Evolutionary conservation across 2,329 filamentous ascomycete species (phyloP).

Genomic region (Verticillium longisporum): DNA sequence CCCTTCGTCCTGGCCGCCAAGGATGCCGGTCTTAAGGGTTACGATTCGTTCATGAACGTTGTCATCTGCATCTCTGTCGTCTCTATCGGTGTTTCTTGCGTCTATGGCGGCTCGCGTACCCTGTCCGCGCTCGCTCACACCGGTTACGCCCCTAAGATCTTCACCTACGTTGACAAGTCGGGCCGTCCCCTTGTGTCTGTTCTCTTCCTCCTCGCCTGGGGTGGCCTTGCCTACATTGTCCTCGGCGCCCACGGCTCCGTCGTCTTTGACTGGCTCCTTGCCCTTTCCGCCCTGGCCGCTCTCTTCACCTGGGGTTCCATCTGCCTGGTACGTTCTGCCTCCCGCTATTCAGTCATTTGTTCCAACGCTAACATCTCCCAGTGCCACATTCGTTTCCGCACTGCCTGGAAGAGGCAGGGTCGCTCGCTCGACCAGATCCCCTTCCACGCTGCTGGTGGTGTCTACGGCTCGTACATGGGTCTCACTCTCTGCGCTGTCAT

Average conservation of each 20-base stretch:
- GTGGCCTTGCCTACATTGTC: constrained; percentile 40
- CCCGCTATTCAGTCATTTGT: too few species aligned
- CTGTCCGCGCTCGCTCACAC: constrained; percentile 49
- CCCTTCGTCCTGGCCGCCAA: constrained; percentile 14
- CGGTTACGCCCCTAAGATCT: constrained; percentile 46
- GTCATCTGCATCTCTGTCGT: constrained; percentile 48
- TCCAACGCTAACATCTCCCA: not conserved
- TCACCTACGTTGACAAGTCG: constrained; percentile 46
- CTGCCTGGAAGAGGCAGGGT: constrained; percentile 51
- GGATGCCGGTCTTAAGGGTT: constrained; percentile 36
- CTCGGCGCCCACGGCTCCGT: constrained; percentile 35
- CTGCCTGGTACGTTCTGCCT: constrained; percentile 32
- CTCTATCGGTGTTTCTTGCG: constrained; percentile 46
- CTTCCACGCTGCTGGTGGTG: constrained; percentile 52
- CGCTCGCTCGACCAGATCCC: constrained; percentile 58
- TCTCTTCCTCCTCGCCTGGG: constrained; percentile 36
- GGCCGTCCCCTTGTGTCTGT: constrained; percentile 44
- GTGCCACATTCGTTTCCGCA: constrained; percentile 60
- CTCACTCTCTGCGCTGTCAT: constrained; percentile 48
- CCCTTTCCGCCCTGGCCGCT: constrained; percentile 54
- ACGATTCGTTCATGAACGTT: constrained; percentile 45
- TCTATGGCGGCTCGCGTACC: constrained; percentile 50
- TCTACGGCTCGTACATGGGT: constrained; percentile 57
- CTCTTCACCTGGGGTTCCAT: constrained; percentile 63
- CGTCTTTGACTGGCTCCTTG: constrained; percentile 59